phyloP scores from a whole-genome alignment of 768 basidiomycete species.

The Auricularia sp. region DNA sequence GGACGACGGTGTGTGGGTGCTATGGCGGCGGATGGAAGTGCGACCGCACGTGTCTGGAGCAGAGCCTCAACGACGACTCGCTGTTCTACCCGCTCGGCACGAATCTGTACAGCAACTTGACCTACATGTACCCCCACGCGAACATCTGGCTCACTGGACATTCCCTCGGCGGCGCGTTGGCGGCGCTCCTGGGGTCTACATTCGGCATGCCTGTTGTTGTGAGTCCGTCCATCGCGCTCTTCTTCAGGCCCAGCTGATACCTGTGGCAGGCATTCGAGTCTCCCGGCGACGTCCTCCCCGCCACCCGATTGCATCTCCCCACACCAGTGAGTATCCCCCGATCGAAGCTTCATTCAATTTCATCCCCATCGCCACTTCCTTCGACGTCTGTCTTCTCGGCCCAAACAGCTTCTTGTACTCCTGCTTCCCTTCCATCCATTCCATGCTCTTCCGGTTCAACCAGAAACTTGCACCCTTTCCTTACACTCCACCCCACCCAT shows the following conservation, averaged over 20 bases:
- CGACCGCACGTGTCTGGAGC: slow-evolving; percentile 70
- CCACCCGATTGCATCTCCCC: slow-evolving; percentile 76
- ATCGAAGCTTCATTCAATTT: neutral
- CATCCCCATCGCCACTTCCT: neutral
- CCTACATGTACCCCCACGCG: slow-evolving; percentile 80
- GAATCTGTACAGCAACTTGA: slow-evolving; percentile 86
- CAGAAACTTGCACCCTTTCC: too few species aligned
- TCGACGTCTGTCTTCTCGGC: too few species aligned
- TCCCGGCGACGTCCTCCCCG: slow-evolving; percentile 61
- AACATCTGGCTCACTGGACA: slow-evolving; percentile 80
- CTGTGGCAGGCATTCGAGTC: slow-evolving; percentile 55
- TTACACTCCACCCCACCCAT: too few species aligned
- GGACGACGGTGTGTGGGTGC: slow-evolving; percentile 89
- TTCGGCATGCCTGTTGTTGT: slow-evolving; percentile 87
- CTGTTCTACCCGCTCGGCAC: slow-evolving; percentile 82
- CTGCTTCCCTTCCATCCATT: too few species aligned
- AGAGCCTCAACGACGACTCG: slow-evolving; percentile 66
- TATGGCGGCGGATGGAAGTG: slow-evolving; percentile 68
- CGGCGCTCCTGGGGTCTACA: slow-evolving; percentile 75
- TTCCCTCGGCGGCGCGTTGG: slow-evolving; percentile 46
- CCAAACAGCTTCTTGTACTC: too few species aligned
- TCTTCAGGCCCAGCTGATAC: too few species aligned
- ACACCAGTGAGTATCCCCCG: slow-evolving; percentile 47
- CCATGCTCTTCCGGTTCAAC: too few species aligned
- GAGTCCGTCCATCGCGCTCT: too few species aligned